Percentiles rank a stretch among this genome's conserved stretches.
Conservation (phyloP, 2,329 filamentous ascomycete species). For the Chrysosporium keratinophilum region DNA sequence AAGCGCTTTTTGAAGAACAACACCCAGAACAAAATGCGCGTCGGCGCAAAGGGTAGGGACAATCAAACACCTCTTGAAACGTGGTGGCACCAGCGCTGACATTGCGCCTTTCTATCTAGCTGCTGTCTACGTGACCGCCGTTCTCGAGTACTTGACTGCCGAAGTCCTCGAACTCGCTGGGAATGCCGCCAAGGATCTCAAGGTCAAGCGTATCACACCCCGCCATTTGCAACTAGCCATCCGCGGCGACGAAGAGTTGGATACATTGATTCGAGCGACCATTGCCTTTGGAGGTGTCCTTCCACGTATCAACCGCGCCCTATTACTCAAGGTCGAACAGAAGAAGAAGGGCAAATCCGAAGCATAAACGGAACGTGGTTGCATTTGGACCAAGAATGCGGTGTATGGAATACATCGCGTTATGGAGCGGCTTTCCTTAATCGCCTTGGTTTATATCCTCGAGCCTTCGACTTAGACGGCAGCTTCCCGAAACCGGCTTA, state of each 20-base stretch:
- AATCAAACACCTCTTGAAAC: neutral
- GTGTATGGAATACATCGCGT: neutral
- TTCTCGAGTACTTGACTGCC: conserved; percentile 95
- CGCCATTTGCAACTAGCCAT: conserved; percentile 97
- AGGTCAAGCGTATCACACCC: conserved; percentile 98
- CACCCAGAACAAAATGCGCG: conserved; percentile 99
- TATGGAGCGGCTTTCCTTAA: neutral
- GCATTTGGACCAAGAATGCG: neutral
- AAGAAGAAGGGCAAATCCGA: conserved; percentile 63
- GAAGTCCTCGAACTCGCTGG: conserved; percentile 98
- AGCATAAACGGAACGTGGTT: neutral
- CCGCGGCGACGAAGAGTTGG: conserved; percentile 94
- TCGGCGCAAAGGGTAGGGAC: conserved; percentile 68
- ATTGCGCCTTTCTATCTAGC: conserved; percentile 39
- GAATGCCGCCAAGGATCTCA: conserved; percentile 98
- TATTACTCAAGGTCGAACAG: conserved; percentile 91
- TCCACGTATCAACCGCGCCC: conserved; percentile 95
- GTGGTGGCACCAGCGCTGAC: conserved; percentile 11
- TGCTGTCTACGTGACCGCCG: conserved; percentile 92
- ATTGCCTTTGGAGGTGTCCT: conserved; percentile 98
- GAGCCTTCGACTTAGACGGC: neutral
- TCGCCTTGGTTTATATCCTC: neutral
- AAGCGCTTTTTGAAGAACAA: conserved; percentile 99
- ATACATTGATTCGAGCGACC: conserved; percentile 92
- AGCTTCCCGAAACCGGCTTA: neutral